Evolutionary conservation across 176 grass and related monocot species (phyloP), one percentile per base, ranked within the genome.

Genomic region (Phoenix roebelenii): DNA sequence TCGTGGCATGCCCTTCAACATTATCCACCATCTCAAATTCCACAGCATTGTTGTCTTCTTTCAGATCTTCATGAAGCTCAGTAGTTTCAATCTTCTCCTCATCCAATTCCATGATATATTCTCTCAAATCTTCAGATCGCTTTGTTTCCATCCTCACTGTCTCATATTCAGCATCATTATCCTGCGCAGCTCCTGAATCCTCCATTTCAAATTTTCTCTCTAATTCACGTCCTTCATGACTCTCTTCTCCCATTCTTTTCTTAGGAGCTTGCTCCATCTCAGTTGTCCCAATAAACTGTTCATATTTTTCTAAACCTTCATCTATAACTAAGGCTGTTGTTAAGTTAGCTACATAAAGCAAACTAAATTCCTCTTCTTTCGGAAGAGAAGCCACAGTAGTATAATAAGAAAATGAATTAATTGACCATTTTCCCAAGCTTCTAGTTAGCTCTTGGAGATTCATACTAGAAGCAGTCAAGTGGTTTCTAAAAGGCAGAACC

Each of bases 381-480:
- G 63, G 58, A 17, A 60, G 22, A 22, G 71, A 51, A 14, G 5
- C 55, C 25, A 76, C 29, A 50, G 59, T 56, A 61, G 71, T 65
- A 61, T 55, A 69, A 63, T 78, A 70, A 23, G 67, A 52, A 55
- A 88, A 81, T 14, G 66, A 76, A 54, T 76, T 53, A 39, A 70
- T 74, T 72, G 78, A 80, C 87, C 77, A 85, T 51, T 79, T 61
- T 63, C 74, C 76, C 10, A 91, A 74, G 73, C 72, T 72, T 57
- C n/a, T 55, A 18, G 72, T 24, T n/a, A 72, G n/a, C 48, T 82
- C 67, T 53, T 60, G 22, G 15, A 82, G 14, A 59, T 52, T 53
- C 50, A 32, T 4, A 59, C 58, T 30, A 50, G 64, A 80, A 74
- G 56, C 64, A 79, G 60, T 67, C 59, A 88, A 72, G 49, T 63